A percentile compares a stretch with the other conserved stretches of the same genome.
Evolutionary conservation across 176 grass and related monocot species (phyloP).

Genomic region (Aegilops speltoides): DNA sequence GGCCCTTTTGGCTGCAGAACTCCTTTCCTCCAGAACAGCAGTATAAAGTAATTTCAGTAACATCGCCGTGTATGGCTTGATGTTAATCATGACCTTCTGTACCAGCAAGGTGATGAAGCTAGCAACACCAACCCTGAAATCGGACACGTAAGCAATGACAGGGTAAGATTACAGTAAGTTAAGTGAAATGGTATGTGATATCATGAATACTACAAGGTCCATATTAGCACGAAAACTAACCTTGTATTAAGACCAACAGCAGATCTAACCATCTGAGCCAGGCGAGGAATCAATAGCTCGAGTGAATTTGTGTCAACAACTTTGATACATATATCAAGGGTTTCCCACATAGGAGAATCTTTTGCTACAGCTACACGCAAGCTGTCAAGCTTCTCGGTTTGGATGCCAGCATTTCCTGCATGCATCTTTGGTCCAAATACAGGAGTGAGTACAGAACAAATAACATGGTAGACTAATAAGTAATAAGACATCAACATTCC

Average conservation of each 20-base stretch:
- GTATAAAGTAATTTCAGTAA: slow-evolving; percentile 69
- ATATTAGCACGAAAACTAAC: slow-evolving; percentile 43
- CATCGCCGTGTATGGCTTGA: slow-evolving; percentile 64
- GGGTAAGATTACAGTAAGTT: slow-evolving; percentile 14
- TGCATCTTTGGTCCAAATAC: slow-evolving; percentile 71
- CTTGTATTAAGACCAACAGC: slow-evolving; percentile 96
- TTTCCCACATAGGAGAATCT: slow-evolving; percentile 99
- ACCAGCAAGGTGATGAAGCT: slow-evolving; percentile 91
- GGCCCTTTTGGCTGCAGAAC: slow-evolving; percentile 64
- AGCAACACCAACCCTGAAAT: slow-evolving; percentile 92
- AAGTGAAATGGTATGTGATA: slow-evolving; percentile 16
- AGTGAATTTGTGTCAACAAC: slow-evolving; percentile 77
- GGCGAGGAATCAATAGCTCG: slow-evolving; percentile 81
- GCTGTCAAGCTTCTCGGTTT: slow-evolving; percentile 88
- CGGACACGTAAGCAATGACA: slow-evolving; percentile 1
- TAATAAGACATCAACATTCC: slow-evolving; percentile 11
- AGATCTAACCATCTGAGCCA: slow-evolving; percentile 86
- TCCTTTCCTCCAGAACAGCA: slow-evolving; percentile 88
- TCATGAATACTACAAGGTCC: slow-evolving; percentile 19
- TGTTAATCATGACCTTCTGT: slow-evolving; percentile 73
- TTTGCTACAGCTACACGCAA: slow-evolving; percentile 91
- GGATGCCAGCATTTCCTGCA: slow-evolving; percentile 87
- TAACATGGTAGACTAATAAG: slow-evolving; percentile 16
- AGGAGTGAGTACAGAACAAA: slow-evolving; percentile 32
- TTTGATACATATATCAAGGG: slow-evolving; percentile 94